Evolutionary conservation across 176 grass and related monocot genomes (phyloP), one percentile per base, ranked within the genome.

Genomic region (Phragmites australis): DNA sequence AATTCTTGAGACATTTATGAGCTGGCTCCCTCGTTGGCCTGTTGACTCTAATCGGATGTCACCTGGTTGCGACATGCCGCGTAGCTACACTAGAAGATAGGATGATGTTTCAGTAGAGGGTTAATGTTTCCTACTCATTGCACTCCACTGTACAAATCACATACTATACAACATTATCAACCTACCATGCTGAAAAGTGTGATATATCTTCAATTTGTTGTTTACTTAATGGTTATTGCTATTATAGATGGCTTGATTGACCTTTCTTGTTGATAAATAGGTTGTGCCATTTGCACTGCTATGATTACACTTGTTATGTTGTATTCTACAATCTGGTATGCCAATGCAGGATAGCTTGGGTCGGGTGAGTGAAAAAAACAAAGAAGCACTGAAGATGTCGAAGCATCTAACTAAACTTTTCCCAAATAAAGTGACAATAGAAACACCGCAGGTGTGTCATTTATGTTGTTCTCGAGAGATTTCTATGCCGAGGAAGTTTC

Each of bases 341-440:
- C 50, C 41, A 68, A 67, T 87, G 37, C 88, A 98, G 95, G 95
- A 98, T 88, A 76, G 63, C 67, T 98, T 94, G 54, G 84, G 88
- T 65, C 87, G 86, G 67, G 67, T 70, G 60, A 91, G 81, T 83
- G 95, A 98, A 61, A 98, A 93, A 89, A 94, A 78, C 29, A 98
- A 98, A 91, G 92, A 98, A 72, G 82, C 88, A 26, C 76, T 77
- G 50, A 94, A 94, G 75, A 83, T 77, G 52, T 84, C 85, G 26
- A 98, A 94, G 70, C 92, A 94, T 87, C 66, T 98, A 9, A 84
- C 86, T 73, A 94, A 94, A 77, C 82, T 94, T 83, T 94, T 98
- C 84, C 95, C 92, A 48, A 94, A 92, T 79, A 98, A 94, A 84
- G 88, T 94, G 82, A 91, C 88, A 30, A 89, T 94, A 45, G 90